Base-by-base conservation (phyloP, 345 rosid genomes). In the Schrenkiella parvula region DNA sequence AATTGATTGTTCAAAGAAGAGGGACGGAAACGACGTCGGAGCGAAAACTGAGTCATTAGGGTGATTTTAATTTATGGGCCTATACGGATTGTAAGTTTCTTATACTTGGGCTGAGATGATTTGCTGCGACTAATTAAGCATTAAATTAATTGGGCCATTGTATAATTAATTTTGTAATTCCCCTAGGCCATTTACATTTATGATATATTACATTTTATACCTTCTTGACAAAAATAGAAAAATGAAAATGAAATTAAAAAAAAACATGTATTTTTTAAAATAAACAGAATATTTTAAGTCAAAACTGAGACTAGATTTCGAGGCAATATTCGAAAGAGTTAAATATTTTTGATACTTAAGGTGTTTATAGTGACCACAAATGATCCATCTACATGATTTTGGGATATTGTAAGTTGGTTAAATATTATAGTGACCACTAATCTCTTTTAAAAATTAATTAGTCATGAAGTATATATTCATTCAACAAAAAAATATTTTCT, bases 51-150 rank as follows among this genome's bases (percentile, higher is more conserved):
- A 29, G 54, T 55, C n/a, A 21, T 12, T 34, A 23, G 8, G 8
- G 47, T 69, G 37, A 23, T 47, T 69, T 38, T 25, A 23, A 2
- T 18, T 12, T 19, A 51, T 53, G 76, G 70, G 54, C 63, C 19
- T 50, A 8, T 25, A 52, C 17, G 31, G 25, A 41, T 11, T 19
- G 5, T 17, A 29, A 9, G 3, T 23, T 61, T 42, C 10, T 64
- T 3, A 29, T 28, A 46, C 1, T 43, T 62, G 39, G 67, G 53
- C 50, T 60, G 5, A 31, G 0, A 5, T 42, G 47, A 23, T 15
- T n/a, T 32, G n/a, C n/a, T n/a, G 17, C 22, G 6, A 57, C 18
- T 54, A 31, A 21, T 56, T 32, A n/a, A 31, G 34, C 52, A 14
- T 35, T 50, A 6, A 3, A 50, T 4, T 38, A 22, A 13, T 46